Percentiles rank a stretch among this genome's conserved stretches.
Evolutionary conservation across 352 stramenopile genomes (phyloP).

Genomic region (Phytopythium aichiense): DNA sequence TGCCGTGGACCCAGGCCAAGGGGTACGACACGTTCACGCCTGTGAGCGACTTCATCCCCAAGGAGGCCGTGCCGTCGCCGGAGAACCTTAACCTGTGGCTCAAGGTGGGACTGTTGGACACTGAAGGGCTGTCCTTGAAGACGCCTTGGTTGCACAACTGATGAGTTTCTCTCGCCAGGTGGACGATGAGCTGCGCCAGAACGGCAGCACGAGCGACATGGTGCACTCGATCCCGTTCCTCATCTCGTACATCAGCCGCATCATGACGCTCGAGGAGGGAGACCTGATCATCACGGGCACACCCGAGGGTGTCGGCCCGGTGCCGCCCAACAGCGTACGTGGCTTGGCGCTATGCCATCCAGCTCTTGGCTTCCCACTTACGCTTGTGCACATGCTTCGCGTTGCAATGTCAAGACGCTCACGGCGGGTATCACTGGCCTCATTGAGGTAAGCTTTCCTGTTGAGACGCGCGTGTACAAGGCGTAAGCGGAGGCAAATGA

Average conservation of each 20-base stretch:
- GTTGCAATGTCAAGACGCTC: slow-evolving; percentile 32
- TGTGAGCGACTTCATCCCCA: slow-evolving; percentile 79
- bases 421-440: slow-evolving; percentile 70
- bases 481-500: slow-evolving; percentile 6
- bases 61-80: slow-evolving; percentile 48
- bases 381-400: slow-evolving; percentile 7
- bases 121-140: not conserved
- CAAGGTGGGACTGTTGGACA: slow-evolving; percentile 19
- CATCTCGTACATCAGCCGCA: slow-evolving; percentile 71
- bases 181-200: slow-evolving; percentile 67
- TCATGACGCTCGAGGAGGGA: slow-evolving; percentile 83
- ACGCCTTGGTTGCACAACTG: not conserved
- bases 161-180: slow-evolving; percentile 16
- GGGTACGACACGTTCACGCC: slow-evolving; percentile 80
- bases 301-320: slow-evolving; percentile 67
- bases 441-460: slow-evolving; percentile 62
- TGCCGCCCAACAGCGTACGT: slow-evolving; percentile 57
- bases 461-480: slow-evolving; percentile 57
- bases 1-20: slow-evolving; percentile 77
- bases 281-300: slow-evolving; percentile 86
- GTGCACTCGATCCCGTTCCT: slow-evolving; percentile 76
- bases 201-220: slow-evolving; percentile 74
- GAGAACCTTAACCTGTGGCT: slow-evolving; percentile 78
- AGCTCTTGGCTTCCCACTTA: not conserved
- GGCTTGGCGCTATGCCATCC: not conserved